These are phyloP conservation scores for Asterella californica DNA, from an alignment of 225 moss, liverwort and hornwort genomes.

Conservation along the genomic window DNA sequence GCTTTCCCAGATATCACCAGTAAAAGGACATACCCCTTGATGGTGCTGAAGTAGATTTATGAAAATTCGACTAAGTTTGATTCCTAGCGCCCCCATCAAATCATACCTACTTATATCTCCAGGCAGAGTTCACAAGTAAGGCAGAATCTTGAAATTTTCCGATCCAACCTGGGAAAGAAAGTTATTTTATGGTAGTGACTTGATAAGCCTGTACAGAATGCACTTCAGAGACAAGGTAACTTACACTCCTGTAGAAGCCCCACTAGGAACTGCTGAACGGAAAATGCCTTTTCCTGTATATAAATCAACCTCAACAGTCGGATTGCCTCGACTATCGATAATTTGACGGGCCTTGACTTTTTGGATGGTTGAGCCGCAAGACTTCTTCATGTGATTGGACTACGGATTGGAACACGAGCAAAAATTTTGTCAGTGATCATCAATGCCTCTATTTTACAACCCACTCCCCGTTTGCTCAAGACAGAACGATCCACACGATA, in stretches of 20 bases:
- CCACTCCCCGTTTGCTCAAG: not conserved
- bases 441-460: not conserved
- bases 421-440: not conserved
- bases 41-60: too few species aligned
- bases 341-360: slow-evolving; percentile 52
- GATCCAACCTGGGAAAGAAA: not conserved
- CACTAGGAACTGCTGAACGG: slow-evolving; percentile 54
- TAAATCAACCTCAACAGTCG: slow-evolving; percentile 53
- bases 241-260: slow-evolving; percentile 53
- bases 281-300: slow-evolving; percentile 55
- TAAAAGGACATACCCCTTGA: not conserved
- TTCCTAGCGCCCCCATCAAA: too few species aligned
- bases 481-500: not conserved
- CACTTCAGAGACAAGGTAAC: slow-evolving; percentile 1
- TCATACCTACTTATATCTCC: too few species aligned
- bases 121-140: not conserved
- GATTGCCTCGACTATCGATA: slow-evolving; percentile 52
- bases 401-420: slow-evolving; percentile 14
- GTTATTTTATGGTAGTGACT: not conserved
- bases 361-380: slow-evolving; percentile 33
- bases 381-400: slow-evolving; percentile 54
- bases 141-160: not conserved
- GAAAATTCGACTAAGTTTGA: too few species aligned
- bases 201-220: not conserved
- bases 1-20: not conserved